Evolutionary conservation across 768 basidiomycete species (phyloP).

Genomic region (Trametes gibbosa): DNA sequence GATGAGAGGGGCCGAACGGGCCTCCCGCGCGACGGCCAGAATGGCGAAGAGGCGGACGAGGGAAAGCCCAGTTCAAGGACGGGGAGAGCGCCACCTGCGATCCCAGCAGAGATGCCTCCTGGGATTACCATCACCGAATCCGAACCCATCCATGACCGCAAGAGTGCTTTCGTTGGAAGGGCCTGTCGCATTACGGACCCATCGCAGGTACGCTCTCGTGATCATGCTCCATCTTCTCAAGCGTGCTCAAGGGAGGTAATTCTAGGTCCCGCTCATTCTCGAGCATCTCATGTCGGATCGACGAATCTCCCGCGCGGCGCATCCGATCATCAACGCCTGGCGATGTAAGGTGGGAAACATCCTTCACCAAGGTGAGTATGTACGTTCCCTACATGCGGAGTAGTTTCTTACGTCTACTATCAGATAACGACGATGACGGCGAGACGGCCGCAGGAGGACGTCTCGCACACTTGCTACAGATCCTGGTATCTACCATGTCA

Average conservation of each 20-base stretch:
- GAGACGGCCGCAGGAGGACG: conserved; percentile 92
- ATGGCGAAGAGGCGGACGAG: conserved; percentile 5
- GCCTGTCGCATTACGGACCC: conserved; percentile 80
- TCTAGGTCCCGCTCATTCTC: conserved; percentile 66
- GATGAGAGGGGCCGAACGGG: conserved; percentile 33
- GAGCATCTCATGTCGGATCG: conserved; percentile 67
- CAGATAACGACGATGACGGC: conserved; percentile 94
- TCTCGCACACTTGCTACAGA: conserved; percentile 86
- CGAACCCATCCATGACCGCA: conserved; percentile 83
- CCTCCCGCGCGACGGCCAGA: conserved; percentile 37
- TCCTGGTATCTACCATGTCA: conserved; percentile 53
- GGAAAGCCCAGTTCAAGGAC: conserved; percentile 11
- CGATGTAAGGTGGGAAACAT: conserved; percentile 65
- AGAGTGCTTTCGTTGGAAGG: conserved; percentile 82
- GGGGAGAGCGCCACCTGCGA: conserved; percentile 10
- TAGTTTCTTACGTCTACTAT: background rate
- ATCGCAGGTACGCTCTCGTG: conserved; percentile 52
- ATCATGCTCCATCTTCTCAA: background rate
- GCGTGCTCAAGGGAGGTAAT: background rate
- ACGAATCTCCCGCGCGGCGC: conserved; percentile 70
- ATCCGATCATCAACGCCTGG: conserved; percentile 83
- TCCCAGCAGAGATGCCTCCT: conserved; percentile 42
- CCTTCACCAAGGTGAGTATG: conserved; percentile 65
- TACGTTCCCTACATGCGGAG: background rate
- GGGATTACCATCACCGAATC: conserved; percentile 68